Evolutionary conservation across 1,284 basidiomycete species (phyloP).

Genomic region (Acaromyces ingoldii): DNA sequence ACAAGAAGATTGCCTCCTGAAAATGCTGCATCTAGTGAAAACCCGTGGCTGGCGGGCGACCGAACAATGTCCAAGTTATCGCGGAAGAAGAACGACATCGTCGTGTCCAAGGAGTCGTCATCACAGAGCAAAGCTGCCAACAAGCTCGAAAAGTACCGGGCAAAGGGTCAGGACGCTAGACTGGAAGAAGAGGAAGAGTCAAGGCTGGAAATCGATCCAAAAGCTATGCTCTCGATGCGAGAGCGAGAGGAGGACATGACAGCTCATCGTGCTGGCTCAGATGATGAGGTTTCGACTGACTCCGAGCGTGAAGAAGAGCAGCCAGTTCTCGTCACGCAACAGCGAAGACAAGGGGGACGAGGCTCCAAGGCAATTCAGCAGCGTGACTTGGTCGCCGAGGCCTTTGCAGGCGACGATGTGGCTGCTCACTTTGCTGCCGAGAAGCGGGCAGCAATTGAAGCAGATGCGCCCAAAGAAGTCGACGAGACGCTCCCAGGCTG

Average conservation of each 20-base stretch:
- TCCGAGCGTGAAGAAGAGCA: conserved; percentile 13
- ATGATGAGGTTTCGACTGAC: background rate
- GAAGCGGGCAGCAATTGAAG: conserved; percentile 71
- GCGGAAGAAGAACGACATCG: conserved; percentile 24
- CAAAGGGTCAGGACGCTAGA: conserved; percentile 17
- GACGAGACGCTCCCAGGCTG: conserved; percentile 92
- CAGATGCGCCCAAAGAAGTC: conserved; percentile 73
- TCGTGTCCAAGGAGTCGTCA: conserved; percentile 10
- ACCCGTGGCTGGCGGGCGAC: conserved; percentile 25
- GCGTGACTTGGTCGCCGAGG: conserved; percentile 81
- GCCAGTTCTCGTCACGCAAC: too few relatives aligned
- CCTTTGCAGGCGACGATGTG: conserved; percentile 94
- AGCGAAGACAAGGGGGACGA: too few relatives aligned
- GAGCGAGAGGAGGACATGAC: conserved; percentile 14
- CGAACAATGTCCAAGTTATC: conserved; percentile 13
- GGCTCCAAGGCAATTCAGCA: conserved; percentile 56
- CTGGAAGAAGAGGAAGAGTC: conserved; percentile 18
- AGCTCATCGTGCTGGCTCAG: conserved; percentile 2
- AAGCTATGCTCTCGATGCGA: conserved; percentile 8
- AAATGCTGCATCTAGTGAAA: too few relatives aligned
- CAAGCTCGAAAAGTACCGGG: conserved; percentile 16
- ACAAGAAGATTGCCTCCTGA: too few relatives aligned
- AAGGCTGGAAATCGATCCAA: conserved; percentile 18
- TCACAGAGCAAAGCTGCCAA: conserved; percentile 21
- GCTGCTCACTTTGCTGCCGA: conserved; percentile 79